A percentile compares a stretch with the other conserved stretches of the same genome.
phyloP scores from a whole-genome alignment of 2,329 filamentous ascomycete species.

The Tolypocladium capitatum region DNA sequence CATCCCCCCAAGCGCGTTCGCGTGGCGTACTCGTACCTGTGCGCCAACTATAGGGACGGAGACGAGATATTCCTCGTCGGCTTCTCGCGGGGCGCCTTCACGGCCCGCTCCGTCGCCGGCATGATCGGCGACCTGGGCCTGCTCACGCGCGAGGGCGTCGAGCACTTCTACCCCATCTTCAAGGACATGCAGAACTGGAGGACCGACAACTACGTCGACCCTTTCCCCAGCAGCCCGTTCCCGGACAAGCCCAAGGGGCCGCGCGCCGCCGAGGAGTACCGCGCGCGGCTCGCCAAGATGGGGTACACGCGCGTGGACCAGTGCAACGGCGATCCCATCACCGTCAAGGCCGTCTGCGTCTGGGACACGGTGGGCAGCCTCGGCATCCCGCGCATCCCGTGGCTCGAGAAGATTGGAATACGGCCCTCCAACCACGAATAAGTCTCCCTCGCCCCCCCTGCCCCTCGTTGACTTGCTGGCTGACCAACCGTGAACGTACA shows the following conservation, averaged over 20 bases:
- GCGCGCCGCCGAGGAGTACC: constrained; percentile 27
- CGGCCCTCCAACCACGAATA: constrained; percentile 31
- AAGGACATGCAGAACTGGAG: constrained; percentile 43
- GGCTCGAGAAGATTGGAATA: constrained; percentile 34
- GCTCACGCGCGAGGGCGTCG: constrained; percentile 37
- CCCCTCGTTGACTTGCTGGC: constrained; percentile 1
- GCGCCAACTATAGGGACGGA: constrained; percentile 45
- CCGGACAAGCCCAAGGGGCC: constrained; percentile 33
- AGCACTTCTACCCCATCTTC: constrained; percentile 42
- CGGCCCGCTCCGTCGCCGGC: constrained; percentile 40
- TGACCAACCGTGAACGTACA: constrained; percentile 26
- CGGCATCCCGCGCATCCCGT: constrained; percentile 30
- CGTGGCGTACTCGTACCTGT: constrained; percentile 49
- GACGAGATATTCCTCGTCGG: constrained; percentile 44
- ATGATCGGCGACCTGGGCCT: constrained; percentile 38
- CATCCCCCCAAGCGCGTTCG: constrained; percentile 32
- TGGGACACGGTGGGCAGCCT: constrained; percentile 31
- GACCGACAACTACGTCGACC: constrained; percentile 29
- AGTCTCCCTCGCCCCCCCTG: constrained; percentile 14
- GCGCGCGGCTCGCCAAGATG: constrained; percentile 29
- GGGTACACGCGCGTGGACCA: constrained; percentile 30
- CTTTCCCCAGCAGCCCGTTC: constrained; percentile 33
- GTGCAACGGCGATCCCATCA: constrained; percentile 27
- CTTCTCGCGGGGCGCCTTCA: constrained; percentile 47
- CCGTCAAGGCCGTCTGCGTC: constrained; percentile 31